Evolutionary conservation across 768 basidiomycete species (phyloP), one percentile per base, ranked within the genome.

Genomic region (Megacollybia marginata): DNA sequence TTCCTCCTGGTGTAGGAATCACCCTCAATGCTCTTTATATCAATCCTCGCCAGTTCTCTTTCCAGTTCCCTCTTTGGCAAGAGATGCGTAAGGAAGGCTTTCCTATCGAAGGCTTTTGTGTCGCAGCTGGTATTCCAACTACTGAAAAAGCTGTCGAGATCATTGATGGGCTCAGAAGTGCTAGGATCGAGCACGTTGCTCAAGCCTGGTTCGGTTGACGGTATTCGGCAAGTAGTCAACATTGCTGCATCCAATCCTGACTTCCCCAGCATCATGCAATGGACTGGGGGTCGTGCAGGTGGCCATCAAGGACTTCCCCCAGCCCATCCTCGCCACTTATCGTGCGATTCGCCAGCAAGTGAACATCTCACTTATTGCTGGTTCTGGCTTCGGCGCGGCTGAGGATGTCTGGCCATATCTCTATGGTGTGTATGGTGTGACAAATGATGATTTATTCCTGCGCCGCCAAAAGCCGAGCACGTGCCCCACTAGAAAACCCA

Each of bases 241-340:
- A 98, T 98, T 55, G 96, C 95, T 28, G 79, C 87, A 34, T 78
- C 92, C 48, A 93, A 97, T 66, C 87, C 95, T 31, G 85, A 92
- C 69, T 98, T 91, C 77, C 95, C 96, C 9, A 83, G 98, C 67
- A 94, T 99, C 67, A 73, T 97, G 54, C 96, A 98, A 63, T 98
- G 96, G 96, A 99, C 96, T 46, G 96, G 96, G 59, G 96, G 96
- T 33, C 92, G 96, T 57, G 96, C 94, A 16, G 96, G 96, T 54
- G 96, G 96, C 46, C 96, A 99, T 59, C 96, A 98, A 99, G 65
- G 96, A 99, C 65, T 94, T 98, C 80, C 95, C 97, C 60, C 92
- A 94, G 65, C 95, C 96, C 1, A 81, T 97, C 57, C 73, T 98
- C 46, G 70, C 85, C 35, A 97, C 94, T 0, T 99, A 99, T 65